Evolutionary conservation across 1,284 basidiomycete species (phyloP).

Genomic region (Ceratobasidium theobromae): DNA sequence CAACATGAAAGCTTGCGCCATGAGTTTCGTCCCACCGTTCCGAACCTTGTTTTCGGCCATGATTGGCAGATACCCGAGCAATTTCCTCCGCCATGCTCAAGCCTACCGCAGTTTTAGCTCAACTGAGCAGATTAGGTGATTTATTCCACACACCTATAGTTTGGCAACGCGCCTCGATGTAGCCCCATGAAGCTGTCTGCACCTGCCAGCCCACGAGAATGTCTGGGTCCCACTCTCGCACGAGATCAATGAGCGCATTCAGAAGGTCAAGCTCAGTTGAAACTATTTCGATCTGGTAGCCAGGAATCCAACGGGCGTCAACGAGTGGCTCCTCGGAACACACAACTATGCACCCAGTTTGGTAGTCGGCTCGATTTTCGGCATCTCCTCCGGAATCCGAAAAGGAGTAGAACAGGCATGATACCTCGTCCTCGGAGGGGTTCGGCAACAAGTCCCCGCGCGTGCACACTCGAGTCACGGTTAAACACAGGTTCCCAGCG

Average conservation of each 20-base stretch:
- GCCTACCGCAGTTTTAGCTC: slow-evolving; percentile 13
- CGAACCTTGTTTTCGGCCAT: slow-evolving; percentile 46
- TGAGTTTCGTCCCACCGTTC: slow-evolving; percentile 77
- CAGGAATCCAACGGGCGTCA: slow-evolving; percentile 35
- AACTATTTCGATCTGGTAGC: slow-evolving; percentile 50
- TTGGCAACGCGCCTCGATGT: slow-evolving; percentile 68
- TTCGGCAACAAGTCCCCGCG: slow-evolving; percentile 67
- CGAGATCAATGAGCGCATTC: slow-evolving; percentile 74
- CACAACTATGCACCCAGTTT: slow-evolving; percentile 65
- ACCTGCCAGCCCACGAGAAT: slow-evolving; percentile 92
- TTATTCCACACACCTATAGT: slow-evolving; percentile 1
- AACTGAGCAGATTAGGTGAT: not conserved
- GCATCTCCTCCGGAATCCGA: slow-evolving; percentile 54
- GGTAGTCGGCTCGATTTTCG: slow-evolving; percentile 48
- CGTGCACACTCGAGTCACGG: slow-evolving; percentile 56
- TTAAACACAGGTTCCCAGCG: not conserved
- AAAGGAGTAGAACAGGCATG: slow-evolving; percentile 68
- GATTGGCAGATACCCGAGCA: slow-evolving; percentile 59
- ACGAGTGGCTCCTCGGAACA: slow-evolving; percentile 41
- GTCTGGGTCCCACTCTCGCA: slow-evolving; percentile 85
- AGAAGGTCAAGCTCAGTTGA: slow-evolving; percentile 80
- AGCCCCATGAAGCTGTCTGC: slow-evolving; percentile 89
- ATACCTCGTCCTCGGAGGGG: slow-evolving; percentile 70
- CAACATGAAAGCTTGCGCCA: slow-evolving; percentile 80
- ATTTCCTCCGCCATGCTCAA: slow-evolving; percentile 50